Base-by-base conservation (phyloP, 768 basidiomycete genomes). In the Kwoniella dendrophila region DNA sequence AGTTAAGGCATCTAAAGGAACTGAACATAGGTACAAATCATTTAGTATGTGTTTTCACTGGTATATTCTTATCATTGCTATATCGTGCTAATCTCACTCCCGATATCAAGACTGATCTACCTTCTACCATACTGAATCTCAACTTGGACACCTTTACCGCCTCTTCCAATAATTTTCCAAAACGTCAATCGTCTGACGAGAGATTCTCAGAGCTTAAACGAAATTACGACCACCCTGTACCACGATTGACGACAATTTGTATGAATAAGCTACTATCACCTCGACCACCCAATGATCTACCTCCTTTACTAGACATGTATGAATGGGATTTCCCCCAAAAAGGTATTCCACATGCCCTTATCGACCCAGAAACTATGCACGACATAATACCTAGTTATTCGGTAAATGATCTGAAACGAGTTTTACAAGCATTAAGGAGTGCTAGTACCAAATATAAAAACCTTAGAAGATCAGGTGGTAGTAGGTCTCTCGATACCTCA, bases 11-110 rank as follows among this genome's bases (percentile, higher is more conserved):
- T 43, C 64, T 78, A 16, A 70, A 69, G 55, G 75, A 72, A 53
- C 68, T 78, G 22, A 78, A 78, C 51, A 74, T 78, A 48, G 63
- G 73, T 33, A 62, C 63, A 38, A 78, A 78, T 56, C 53, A 66
- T 27, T 71, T 78, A 14, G 73, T 72, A 34, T 50, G 73, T 61
- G 24, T 20, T 36, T 1, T n/a, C 36, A 8, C 20, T 6, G 10
- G 6, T 22, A 10, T 44, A 8, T 22, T 44, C 43, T 6, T 44
- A 20, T 8, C 20, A 38, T 41, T 38, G 36, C 36, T 8, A 38
- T 38, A 38, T 38, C 8, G 45, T 5, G 43, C 49, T 27, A 33
- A 22, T 36, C 32, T 26, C 14, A 56, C 33, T 34, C 47, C 3
- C 26, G 20, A 24, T 18, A 14, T n/a, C 5, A 45, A 75, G 73